Percentiles rank a stretch among this genome's conserved stretches.
Conservation (phyloP, 257 asterid genomes). For the Sherardia arvensis region DNA sequence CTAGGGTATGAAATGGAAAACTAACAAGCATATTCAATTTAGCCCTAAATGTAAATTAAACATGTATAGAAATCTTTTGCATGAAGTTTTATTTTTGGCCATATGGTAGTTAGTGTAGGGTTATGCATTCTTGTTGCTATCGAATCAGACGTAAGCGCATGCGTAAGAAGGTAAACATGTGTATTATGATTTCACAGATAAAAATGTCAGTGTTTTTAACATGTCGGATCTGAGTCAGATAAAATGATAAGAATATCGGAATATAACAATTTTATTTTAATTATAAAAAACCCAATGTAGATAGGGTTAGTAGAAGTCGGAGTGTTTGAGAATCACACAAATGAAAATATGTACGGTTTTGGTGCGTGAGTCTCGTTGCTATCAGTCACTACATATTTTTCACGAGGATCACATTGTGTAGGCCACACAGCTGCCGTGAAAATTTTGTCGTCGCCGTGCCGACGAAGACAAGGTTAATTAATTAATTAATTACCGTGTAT, state of each 20-base stretch:
- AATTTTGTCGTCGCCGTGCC: not conserved
- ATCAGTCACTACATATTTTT: not conserved
- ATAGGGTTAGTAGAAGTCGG: not conserved
- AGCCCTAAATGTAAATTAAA: not conserved
- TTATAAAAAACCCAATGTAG: not conserved
- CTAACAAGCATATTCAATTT: not conserved
- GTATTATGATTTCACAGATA: not conserved
- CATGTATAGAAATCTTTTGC: not conserved
- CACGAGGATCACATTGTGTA: conserved; percentile 2
- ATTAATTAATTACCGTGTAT: not conserved
- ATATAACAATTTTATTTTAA: too few relatives aligned
- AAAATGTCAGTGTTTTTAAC: not conserved
- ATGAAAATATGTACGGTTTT: not conserved
- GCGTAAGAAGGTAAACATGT: not conserved
- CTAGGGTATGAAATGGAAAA: not conserved
- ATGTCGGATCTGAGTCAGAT: not conserved
- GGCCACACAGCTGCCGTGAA: not conserved
- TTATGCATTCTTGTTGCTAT: not conserved
- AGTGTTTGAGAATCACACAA: not conserved
- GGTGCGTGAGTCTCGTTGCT: not conserved
- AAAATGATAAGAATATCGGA: too few relatives aligned
- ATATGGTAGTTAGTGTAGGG: not conserved
- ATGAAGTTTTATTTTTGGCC: not conserved
- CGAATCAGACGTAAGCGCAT: not conserved
- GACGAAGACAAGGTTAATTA: not conserved